A percentile compares a stretch with the other conserved stretches of the same genome.
phyloP scores from a whole-genome alignment of 495 filamentous ascomycete species.

The Clavariopsis aquatica region DNA sequence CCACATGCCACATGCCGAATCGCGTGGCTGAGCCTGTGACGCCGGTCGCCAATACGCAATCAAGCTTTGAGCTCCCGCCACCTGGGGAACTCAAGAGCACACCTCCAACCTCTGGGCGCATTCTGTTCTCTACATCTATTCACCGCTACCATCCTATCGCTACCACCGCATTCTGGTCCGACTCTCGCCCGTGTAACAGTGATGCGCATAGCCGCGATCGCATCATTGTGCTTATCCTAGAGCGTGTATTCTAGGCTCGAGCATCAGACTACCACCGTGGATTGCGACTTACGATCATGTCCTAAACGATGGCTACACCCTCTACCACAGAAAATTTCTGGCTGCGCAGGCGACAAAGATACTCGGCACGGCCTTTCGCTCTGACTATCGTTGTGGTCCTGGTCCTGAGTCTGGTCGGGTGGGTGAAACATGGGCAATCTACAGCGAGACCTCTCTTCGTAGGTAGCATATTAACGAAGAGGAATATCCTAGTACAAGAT shows the following conservation, averaged over 20 bases:
- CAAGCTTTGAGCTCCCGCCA: not conserved
- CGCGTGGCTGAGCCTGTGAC: not conserved
- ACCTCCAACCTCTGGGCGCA: not conserved
- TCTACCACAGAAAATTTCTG: not conserved
- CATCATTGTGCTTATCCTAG: not conserved
- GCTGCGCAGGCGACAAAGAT: slow-evolving; percentile 26
- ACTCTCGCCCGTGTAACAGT: not conserved
- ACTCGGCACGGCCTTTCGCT: slow-evolving; percentile 45
- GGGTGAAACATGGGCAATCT: slow-evolving; percentile 1
- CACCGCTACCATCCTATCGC: not conserved
- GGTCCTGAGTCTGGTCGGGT: slow-evolving; percentile 29
- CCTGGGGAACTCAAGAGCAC: not conserved
- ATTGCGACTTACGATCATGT: slow-evolving; percentile 9
- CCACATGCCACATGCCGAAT: not conserved
- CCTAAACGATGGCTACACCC: slow-evolving; percentile 18
- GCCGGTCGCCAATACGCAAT: not conserved
- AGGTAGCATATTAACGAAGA: not conserved
- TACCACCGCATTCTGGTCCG: not conserved
- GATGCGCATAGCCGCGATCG: not conserved
- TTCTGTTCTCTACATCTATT: not conserved
- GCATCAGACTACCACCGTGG: not conserved
- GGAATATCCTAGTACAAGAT: slow-evolving; percentile 18
- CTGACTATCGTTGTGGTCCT: slow-evolving; percentile 40
- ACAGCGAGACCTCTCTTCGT: not conserved
- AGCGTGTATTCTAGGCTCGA: too few species aligned